These are phyloP conservation scores for Trichoderma harzianum DNA, from an alignment of 2,329 filamentous ascomycete genomes.

Conservation along the genomic window DNA sequence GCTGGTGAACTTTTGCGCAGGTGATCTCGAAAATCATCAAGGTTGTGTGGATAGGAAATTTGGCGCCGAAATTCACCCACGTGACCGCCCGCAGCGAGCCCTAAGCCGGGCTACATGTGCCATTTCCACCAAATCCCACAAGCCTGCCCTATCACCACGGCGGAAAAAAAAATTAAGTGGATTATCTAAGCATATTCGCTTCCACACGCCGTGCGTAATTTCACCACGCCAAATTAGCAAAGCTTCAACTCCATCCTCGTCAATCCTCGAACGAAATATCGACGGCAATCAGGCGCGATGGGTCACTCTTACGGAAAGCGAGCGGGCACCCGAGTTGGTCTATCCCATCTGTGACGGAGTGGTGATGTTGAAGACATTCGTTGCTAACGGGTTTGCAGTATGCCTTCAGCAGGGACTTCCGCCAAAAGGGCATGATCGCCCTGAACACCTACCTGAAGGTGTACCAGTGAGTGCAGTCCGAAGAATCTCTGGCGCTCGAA, in stretches of 20 bases:
- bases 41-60: conserved; percentile 36
- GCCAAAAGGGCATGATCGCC: conserved; percentile 90
- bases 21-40: conserved; percentile 28
- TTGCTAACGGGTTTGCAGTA: conserved; percentile 51
- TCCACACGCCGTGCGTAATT: conserved; percentile 40
- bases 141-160: conserved; percentile 33
- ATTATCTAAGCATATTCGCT: conserved; percentile 36
- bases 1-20: conserved; percentile 32
- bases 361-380: not conserved
- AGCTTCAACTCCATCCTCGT: conserved; percentile 34
- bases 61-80: conserved; percentile 27
- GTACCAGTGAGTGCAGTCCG: conserved; percentile 63
- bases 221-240: conserved; percentile 34
- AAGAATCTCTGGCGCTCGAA: conserved; percentile 10
- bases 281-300: conserved; percentile 61
- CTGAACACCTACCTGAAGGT: conserved; percentile 91
- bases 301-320: conserved; percentile 85
- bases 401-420: conserved; percentile 92
- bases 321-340: conserved; percentile 77
- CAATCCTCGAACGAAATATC: conserved; percentile 42
- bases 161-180: conserved; percentile 29
- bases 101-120: conserved; percentile 31
- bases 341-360: conserved; percentile 17
- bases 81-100: conserved; percentile 30
- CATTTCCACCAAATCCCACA: conserved; percentile 23